These are phyloP conservation scores for Asclepias syriaca DNA, from an alignment of 257 asterid species.

Conservation along the genomic window DNA sequence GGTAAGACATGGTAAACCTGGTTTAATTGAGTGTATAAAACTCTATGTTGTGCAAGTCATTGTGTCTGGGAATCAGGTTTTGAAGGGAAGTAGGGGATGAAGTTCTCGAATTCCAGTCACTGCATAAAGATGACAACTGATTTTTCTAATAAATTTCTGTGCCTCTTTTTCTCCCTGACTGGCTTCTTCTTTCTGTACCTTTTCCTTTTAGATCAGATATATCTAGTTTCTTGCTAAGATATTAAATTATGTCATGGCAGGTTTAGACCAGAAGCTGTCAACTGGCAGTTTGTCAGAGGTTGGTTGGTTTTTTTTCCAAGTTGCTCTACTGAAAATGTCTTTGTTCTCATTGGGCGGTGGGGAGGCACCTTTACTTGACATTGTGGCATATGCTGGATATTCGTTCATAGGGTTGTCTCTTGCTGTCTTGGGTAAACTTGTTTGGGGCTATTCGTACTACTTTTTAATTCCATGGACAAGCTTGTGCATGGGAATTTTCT, in stretches of 20 bases:
- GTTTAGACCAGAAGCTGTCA: constrained; percentile 40
- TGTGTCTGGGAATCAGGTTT: neutral
- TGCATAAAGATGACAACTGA: neutral
- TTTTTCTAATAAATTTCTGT: neutral
- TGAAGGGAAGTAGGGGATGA: neutral
- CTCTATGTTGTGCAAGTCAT: neutral
- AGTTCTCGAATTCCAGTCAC: neutral
- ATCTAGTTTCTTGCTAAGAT: neutral
- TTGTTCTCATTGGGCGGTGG: constrained; percentile 28
- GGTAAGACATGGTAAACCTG: neutral
- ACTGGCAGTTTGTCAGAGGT: constrained; percentile 40
- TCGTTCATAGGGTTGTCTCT: constrained; percentile 24
- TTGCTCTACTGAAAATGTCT: constrained; percentile 26
- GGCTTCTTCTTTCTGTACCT: neutral
- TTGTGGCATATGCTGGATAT: constrained; percentile 22
- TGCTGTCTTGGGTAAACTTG: constrained; percentile 21
- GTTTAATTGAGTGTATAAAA: neutral
- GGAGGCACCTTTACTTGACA: constrained; percentile 31
- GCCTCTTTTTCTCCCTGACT: too few species aligned
- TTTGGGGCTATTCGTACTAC: constrained; percentile 27
- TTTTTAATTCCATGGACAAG: constrained; percentile 28
- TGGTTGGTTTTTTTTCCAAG: constrained; percentile 39
- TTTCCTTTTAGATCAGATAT: neutral
- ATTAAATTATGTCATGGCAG: constrained; percentile 17
- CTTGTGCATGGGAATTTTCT: constrained; percentile 29